phyloP scores from a whole-genome alignment of 371 early-diverging fungal species.

The Mucor piriformis region DNA sequence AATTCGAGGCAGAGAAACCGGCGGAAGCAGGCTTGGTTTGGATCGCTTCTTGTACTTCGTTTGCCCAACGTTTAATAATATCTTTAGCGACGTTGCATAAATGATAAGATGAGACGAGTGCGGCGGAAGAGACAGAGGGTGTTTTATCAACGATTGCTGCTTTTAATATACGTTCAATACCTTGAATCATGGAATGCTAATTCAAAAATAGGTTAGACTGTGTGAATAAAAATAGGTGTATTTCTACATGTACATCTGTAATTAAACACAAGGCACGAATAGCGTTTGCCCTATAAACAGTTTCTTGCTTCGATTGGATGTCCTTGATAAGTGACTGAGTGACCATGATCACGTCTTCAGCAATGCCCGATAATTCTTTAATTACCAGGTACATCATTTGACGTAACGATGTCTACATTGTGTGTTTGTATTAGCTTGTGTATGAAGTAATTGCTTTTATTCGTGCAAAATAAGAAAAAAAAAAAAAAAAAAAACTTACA shows the following conservation, averaged over 20 bases:
- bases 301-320: conserved; percentile 90
- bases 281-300: conserved; percentile 94
- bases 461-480: not conserved
- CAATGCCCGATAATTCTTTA: conserved; percentile 91
- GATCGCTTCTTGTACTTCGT: conserved; percentile 88
- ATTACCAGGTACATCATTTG: conserved; percentile 97
- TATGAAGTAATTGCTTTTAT: too few relatives aligned
- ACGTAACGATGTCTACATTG: conserved; percentile 79
- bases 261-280: conserved; percentile 95
- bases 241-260: too few relatives aligned
- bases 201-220: too few relatives aligned
- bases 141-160: conserved; percentile 96
- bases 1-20: conserved; percentile 56
- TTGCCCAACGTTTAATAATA: conserved; percentile 88
- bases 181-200: conserved; percentile 91
- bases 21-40: conserved; percentile 70
- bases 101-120: conserved; percentile 93
- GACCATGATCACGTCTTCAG: conserved; percentile 97
- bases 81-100: conserved; percentile 82
- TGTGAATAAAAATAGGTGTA: too few relatives aligned
- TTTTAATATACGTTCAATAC: conserved; percentile 95
- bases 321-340: conserved; percentile 96
- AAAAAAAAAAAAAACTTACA: conserved; percentile 54
- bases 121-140: conserved; percentile 87
- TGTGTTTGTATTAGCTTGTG: not conserved